phyloP scores from a whole-genome alignment of 1,139 yeast genomes.

The Candida frijolesensis region DNA sequence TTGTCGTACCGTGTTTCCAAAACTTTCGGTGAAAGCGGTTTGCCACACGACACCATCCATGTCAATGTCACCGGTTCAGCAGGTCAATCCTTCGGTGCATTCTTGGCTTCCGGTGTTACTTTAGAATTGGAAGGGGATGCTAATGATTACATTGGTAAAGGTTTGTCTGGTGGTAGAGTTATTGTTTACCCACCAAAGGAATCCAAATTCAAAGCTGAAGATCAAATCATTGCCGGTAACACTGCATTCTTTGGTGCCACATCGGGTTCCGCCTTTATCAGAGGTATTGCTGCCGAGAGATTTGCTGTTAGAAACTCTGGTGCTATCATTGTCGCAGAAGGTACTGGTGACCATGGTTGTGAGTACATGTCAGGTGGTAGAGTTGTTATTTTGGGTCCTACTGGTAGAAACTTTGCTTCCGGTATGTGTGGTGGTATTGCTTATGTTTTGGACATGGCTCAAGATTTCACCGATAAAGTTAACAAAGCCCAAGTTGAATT shows the following conservation, averaged over 20 bases:
- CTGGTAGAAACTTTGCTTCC: conserved; percentile 96
- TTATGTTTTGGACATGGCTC: conserved; percentile 93
- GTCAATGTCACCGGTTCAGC: conserved; percentile 92
- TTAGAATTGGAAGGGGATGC: conserved; percentile 96
- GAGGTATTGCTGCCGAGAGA: conserved; percentile 98
- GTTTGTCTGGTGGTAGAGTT: conserved; percentile 92
- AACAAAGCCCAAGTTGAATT: conserved; percentile 84
- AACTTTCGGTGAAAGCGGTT: conserved; percentile 87
- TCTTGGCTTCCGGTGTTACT: conserved; percentile 93
- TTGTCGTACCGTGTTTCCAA: conserved; percentile 92
- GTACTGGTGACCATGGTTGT: conserved; percentile 98
- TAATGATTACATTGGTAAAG: conserved; percentile 97
- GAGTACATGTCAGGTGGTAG: conserved; percentile 99
- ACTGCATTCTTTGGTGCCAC: conserved; percentile 98
- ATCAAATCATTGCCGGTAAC: conserved; percentile 94
- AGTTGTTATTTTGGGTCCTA: conserved; percentile 85
- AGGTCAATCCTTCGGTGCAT: conserved; percentile 98
- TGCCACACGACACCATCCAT: conserved; percentile 95
- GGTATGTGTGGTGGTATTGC: conserved; percentile 99
- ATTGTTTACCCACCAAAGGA: conserved; percentile 89
- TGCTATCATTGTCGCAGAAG: conserved; percentile 95
- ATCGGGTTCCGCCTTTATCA: conserved; percentile 87
- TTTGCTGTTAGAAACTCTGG: conserved; percentile 99
- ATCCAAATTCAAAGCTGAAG: conserved; percentile 88
- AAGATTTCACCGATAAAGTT: conserved; percentile 81